phyloP scores from a whole-genome alignment of 495 filamentous ascomycete genomes.

The Neurospora discreta region DNA sequence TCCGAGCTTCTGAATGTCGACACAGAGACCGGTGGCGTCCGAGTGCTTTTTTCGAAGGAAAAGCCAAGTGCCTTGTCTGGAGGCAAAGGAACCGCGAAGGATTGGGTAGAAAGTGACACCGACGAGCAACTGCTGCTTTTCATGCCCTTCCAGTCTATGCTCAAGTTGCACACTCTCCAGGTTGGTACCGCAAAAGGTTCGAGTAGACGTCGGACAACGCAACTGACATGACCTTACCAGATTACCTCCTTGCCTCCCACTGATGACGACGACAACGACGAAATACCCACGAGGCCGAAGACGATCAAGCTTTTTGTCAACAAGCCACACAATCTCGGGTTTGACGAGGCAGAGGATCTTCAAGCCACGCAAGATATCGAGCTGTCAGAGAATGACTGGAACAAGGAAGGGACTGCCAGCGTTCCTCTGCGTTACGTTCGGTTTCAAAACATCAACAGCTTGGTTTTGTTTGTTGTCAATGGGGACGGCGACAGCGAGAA shows the following conservation, averaged over 20 bases:
- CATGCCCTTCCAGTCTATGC: constrained; percentile 74
- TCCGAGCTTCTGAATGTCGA: constrained; percentile 83
- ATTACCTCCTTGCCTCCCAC: constrained; percentile 71
- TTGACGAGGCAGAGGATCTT: constrained; percentile 89
- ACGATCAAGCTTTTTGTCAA: constrained; percentile 79
- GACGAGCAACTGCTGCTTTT: constrained; percentile 96
- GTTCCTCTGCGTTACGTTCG: constrained; percentile 85
- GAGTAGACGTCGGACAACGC: neutral
- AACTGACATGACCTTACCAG: constrained; percentile 29
- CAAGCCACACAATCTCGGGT: constrained; percentile 75
- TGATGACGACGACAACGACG: constrained; percentile 41
- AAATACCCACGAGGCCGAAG: constrained; percentile 74
- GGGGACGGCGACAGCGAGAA: constrained; percentile 77
- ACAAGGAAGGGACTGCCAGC: constrained; percentile 77
- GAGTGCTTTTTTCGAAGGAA: constrained; percentile 57
- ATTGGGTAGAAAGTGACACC: constrained; percentile 99
- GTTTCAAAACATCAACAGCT: constrained; percentile 81
- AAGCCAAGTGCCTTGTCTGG: constrained; percentile 58
- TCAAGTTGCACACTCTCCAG: constrained; percentile 82
- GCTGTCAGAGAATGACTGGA: constrained; percentile 72
- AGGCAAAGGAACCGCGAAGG: constrained; percentile 48
- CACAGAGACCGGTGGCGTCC: constrained; percentile 52
- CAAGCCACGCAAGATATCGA: constrained; percentile 64
- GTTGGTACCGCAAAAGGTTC: constrained; percentile 15
- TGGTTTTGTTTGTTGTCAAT: constrained; percentile 84